Percentiles rank a stretch among this genome's conserved stretches.
Evolutionary conservation across 2,329 filamentous ascomycete species (phyloP).

Genomic region (Microcyclospora pomicola): DNA sequence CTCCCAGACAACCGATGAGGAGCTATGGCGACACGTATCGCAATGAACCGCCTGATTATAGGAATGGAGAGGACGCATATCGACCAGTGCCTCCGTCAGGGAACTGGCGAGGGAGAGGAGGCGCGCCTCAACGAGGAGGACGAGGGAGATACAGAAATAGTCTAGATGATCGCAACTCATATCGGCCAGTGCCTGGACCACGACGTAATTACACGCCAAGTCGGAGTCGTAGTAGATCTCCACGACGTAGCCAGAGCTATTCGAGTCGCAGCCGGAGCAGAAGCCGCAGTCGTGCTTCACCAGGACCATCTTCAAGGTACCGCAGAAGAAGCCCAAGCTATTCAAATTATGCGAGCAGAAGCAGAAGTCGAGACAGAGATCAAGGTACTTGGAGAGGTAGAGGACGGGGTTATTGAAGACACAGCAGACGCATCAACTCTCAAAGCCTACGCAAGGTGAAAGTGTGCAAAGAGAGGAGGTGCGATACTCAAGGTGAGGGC

Average conservation of each 20-base stretch:
- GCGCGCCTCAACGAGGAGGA: slow-evolving; percentile 15
- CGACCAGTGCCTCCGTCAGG: slow-evolving; percentile 14
- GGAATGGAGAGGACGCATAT: slow-evolving; percentile 10
- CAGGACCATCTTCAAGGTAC: slow-evolving; percentile 6
- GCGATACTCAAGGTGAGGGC: too few species aligned
- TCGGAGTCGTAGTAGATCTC: slow-evolving; percentile 4
- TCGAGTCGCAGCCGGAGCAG: slow-evolving; percentile 6
- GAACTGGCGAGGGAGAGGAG: slow-evolving; percentile 11
- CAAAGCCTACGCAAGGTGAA: not conserved
- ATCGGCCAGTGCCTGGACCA: slow-evolving; percentile 7
- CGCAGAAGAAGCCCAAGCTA: slow-evolving; percentile 12
- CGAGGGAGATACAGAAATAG: slow-evolving; percentile 19
- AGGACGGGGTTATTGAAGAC: slow-evolving; percentile 5
- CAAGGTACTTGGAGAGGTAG: slow-evolving; percentile 9
- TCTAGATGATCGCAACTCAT: slow-evolving; percentile 15
- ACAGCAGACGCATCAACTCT: not conserved
- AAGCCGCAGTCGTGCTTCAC: slow-evolving; percentile 1
- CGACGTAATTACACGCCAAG: slow-evolving; percentile 9
- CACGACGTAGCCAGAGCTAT: slow-evolving; percentile 4
- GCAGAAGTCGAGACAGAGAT: slow-evolving; percentile 13
- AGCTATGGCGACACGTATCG: too few species aligned
- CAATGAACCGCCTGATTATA: too few species aligned
- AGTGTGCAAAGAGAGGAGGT: too few species aligned
- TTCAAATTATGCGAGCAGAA: slow-evolving; percentile 10
- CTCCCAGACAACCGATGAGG: slow-evolving; percentile 45